phyloP scores from a whole-genome alignment of 352 stramenopile genomes.

The Elongisporangium undulatum region DNA sequence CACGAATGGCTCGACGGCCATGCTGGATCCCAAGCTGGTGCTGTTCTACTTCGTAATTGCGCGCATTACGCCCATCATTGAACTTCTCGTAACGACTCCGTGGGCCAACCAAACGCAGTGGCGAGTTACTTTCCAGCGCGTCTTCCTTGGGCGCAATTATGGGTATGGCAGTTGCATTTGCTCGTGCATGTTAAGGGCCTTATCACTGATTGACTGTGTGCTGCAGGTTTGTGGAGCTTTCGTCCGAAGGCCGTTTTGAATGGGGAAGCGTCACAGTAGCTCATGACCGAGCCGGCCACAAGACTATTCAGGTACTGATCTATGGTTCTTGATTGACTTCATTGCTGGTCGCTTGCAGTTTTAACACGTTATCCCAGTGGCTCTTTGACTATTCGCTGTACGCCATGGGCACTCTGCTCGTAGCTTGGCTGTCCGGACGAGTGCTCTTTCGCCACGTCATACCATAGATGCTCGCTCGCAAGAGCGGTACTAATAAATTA shows the following conservation, averaged over 20 bases:
- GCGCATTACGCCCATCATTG: conserved; percentile 24
- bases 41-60: conserved; percentile 52
- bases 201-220: conserved; percentile 2
- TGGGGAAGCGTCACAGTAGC: conserved; percentile 29
- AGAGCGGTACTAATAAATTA: background rate
- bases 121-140: conserved; percentile 26
- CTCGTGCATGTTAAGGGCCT: background rate
- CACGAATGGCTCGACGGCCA: conserved; percentile 54
- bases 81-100: conserved; percentile 7
- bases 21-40: conserved; percentile 45
- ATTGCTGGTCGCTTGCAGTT: background rate
- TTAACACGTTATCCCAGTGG: conserved; percentile 6
- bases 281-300: conserved; percentile 17
- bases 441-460: background rate
- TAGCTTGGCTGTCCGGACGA: background rate
- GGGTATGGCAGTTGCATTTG: conserved; percentile 22
- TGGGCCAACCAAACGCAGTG: conserved; percentile 18
- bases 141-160: conserved; percentile 66
- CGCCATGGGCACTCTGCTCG: background rate
- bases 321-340: background rate
- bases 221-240: conserved; percentile 24
- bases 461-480: too few relatives aligned
- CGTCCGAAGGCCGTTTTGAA: conserved; percentile 20
- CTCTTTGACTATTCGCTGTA: conserved; percentile 15
- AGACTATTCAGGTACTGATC: conserved; percentile 28